A percentile compares a stretch with the other conserved stretches of the same genome.
Evolutionary conservation across 176 grass and related monocot species (phyloP).

Genomic region (Tuctoria greenei): DNA sequence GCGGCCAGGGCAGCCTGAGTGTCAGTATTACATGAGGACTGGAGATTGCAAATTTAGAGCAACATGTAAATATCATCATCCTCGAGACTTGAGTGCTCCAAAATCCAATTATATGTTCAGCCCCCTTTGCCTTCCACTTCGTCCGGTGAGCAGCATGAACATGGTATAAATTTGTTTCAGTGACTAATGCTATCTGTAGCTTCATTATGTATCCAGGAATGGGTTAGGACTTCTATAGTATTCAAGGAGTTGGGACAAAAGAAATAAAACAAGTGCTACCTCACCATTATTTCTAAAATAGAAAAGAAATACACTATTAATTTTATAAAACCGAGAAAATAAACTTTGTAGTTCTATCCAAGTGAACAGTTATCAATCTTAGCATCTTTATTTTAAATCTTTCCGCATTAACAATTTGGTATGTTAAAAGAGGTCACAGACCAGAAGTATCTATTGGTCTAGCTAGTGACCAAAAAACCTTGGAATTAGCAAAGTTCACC

Average conservation of each 20-base stretch:
- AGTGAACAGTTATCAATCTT: too few relatives aligned
- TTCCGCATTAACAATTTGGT: neutral
- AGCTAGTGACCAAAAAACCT: slow-evolving; percentile 3
- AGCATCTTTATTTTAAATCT: neutral
- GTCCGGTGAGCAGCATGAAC: slow-evolving; percentile 56
- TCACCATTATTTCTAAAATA: neutral
- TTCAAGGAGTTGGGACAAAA: slow-evolving; percentile 4
- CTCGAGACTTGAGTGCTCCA: slow-evolving; percentile 56
- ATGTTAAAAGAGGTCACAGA: too few relatives aligned
- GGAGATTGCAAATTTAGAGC: slow-evolving; percentile 79
- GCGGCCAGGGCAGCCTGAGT: slow-evolving; percentile 73
- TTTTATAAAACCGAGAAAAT: neutral
- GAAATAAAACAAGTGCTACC: neutral
- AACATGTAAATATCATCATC: slow-evolving; percentile 84
- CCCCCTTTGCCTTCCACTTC: slow-evolving; percentile 66
- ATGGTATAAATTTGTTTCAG: slow-evolving; percentile 10
- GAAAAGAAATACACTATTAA: neutral
- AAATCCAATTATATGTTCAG: slow-evolving; percentile 55
- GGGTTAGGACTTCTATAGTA: neutral
- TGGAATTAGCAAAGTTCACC: slow-evolving; percentile 25
- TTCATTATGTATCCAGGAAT: slow-evolving; percentile 6
- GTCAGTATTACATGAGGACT: slow-evolving; percentile 77
- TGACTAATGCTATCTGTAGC: slow-evolving; percentile 17
- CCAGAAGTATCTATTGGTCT: neutral
- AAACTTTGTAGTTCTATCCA: too few relatives aligned